Evolutionary conservation across 2,329 filamentous ascomycete species (phyloP).

Genomic region (Eutypella sp.): DNA sequence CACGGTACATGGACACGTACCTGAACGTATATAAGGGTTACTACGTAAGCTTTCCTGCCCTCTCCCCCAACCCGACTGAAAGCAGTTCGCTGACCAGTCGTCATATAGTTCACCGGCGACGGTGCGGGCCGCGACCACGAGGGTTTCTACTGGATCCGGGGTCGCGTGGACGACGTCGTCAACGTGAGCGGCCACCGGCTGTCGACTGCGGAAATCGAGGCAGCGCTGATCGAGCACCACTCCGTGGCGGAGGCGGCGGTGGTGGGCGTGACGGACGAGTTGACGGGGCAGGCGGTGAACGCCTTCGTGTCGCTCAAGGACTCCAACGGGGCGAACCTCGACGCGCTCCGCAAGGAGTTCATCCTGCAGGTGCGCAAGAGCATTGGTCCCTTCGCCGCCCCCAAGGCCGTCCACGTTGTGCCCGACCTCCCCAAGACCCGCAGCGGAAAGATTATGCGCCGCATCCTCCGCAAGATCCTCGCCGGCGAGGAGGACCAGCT

Average conservation of each 20-base stretch:
- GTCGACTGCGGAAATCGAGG: constrained; percentile 96
- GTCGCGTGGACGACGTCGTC: constrained; percentile 96
- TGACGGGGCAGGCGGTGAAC: constrained; percentile 95
- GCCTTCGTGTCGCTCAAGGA: constrained; percentile 94
- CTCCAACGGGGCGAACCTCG: constrained; percentile 61
- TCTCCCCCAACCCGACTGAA: background rate
- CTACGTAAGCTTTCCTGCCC: constrained; percentile 65
- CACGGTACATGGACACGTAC: constrained; percentile 98
- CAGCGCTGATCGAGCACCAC: constrained; percentile 87
- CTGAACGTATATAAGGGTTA: constrained; percentile 96
- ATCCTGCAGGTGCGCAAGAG: constrained; percentile 93
- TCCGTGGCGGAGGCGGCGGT: constrained; percentile 91
- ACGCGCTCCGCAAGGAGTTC: constrained; percentile 87
- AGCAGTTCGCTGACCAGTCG: constrained; percentile 2
- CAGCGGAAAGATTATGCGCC: constrained; percentile 98
- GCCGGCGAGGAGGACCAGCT: constrained; percentile 96
- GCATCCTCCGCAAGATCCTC: constrained; percentile 94
- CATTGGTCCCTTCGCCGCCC: constrained; percentile 94
- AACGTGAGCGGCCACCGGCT: constrained; percentile 96
- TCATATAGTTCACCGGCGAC: constrained; percentile 74
- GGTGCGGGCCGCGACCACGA: constrained; percentile 95
- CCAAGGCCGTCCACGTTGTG: constrained; percentile 87
- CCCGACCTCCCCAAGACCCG: constrained; percentile 95
- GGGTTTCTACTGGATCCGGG: constrained; percentile 99
- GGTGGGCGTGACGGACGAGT: constrained; percentile 86